Percentiles rank a stretch among this genome's conserved stretches.
Conservation (phyloP, 129 eudicot species). For the Silybum marianum region DNA sequence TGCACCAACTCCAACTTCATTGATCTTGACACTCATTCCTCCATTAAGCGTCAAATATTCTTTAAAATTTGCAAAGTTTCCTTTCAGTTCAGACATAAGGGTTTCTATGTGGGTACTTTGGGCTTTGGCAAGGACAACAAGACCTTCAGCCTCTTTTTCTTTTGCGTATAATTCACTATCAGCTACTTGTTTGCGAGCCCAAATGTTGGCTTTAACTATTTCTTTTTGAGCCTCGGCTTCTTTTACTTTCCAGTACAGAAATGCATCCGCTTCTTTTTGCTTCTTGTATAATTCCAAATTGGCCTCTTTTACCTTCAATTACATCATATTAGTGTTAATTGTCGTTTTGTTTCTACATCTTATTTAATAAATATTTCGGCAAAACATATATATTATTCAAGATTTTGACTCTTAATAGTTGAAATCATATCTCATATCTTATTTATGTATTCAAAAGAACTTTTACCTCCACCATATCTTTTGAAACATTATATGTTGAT, state of each 20-base stretch:
- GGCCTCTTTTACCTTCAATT: slow-evolving; percentile 38
- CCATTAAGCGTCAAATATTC: slow-evolving; percentile 39
- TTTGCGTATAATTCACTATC: slow-evolving; percentile 39
- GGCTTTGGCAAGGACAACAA: slow-evolving; percentile 35
- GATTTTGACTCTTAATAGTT: background rate
- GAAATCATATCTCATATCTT: too few relatives aligned
- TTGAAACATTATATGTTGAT: too few relatives aligned
- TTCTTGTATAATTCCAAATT: slow-evolving; percentile 31
- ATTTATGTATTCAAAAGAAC: background rate
- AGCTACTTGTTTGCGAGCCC: slow-evolving; percentile 24
- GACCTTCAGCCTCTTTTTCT: slow-evolving; percentile 37
- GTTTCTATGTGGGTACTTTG: slow-evolving; percentile 33
- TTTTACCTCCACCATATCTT: too few relatives aligned
- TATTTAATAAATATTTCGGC: background rate
- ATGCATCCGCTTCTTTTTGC: slow-evolving; percentile 36
- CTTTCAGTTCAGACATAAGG: slow-evolving; percentile 32
- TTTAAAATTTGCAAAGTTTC: slow-evolving; percentile 27
- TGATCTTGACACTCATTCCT: slow-evolving; percentile 26
- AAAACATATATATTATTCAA: background rate
- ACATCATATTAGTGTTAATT: background rate
- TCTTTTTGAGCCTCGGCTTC: slow-evolving; percentile 37
- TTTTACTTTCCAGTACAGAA: slow-evolving; percentile 21
- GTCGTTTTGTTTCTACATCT: background rate
- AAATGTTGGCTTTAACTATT: slow-evolving; percentile 29
- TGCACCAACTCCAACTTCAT: slow-evolving; percentile 33